Percentiles rank a stretch among this genome's conserved stretches.
Conservation (phyloP, 495 filamentous ascomycete genomes). For the Tuber indicum region DNA sequence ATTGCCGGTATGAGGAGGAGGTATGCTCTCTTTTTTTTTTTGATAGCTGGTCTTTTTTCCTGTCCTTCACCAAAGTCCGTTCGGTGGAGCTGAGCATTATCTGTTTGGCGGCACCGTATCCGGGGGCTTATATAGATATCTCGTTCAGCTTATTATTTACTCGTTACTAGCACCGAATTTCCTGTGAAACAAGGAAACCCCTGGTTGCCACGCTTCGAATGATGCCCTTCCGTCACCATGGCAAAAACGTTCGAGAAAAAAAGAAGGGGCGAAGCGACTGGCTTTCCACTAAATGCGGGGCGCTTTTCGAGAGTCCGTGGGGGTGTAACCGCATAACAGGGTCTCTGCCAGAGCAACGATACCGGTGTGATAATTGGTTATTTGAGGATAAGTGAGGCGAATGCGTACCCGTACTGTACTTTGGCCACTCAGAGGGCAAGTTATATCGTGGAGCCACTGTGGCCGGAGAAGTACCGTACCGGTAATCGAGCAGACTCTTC, state of each 20-base stretch:
- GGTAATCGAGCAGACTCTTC: too few species aligned
- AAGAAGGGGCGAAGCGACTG: slow-evolving; percentile 28
- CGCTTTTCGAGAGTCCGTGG: slow-evolving; percentile 34
- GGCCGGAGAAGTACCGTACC: too few species aligned
- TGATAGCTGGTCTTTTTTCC: not conserved
- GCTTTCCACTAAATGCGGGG: slow-evolving; percentile 24
- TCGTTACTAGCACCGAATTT: slow-evolving; percentile 13
- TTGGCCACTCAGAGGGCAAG: too few species aligned
- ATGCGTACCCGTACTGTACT: too few species aligned
- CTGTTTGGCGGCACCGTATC: slow-evolving; percentile 29
- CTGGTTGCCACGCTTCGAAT: slow-evolving; percentile 34
- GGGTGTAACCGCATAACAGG: slow-evolving; percentile 26
- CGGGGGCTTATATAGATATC: slow-evolving; percentile 37
- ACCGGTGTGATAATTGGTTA: not conserved
- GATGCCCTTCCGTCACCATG: slow-evolving; percentile 28
- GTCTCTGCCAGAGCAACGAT: slow-evolving; percentile 16
- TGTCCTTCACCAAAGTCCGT: slow-evolving; percentile 10
- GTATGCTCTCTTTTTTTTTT: not conserved
- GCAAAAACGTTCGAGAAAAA: slow-evolving; percentile 37
- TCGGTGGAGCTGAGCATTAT: slow-evolving; percentile 16
- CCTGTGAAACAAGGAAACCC: slow-evolving; percentile 26
- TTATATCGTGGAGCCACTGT: too few species aligned
- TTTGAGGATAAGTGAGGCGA: not conserved
- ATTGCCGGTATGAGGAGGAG: slow-evolving; percentile 6
- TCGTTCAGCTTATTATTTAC: slow-evolving; percentile 27